phyloP scores from a whole-genome alignment of 768 basidiomycete species.

The Lepiota venenata region DNA sequence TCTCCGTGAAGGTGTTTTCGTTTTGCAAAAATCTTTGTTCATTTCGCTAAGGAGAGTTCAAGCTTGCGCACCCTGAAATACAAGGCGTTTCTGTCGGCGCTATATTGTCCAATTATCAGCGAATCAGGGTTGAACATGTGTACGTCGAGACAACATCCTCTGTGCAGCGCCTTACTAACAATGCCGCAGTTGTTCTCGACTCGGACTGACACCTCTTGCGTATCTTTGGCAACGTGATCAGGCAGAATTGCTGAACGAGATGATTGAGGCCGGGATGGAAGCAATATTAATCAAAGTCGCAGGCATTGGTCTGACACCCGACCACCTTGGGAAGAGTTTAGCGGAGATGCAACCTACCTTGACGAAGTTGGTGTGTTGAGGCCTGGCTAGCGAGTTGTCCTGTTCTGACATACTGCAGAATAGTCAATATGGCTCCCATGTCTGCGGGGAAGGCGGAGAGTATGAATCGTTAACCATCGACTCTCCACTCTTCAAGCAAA shows the following conservation, averaged over 20 bases:
- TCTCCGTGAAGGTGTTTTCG: conserved; percentile 65
- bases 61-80: conserved; percentile 68
- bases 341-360: conserved; percentile 72
- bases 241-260: conserved; percentile 77
- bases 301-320: conserved; percentile 78
- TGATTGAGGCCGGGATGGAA: conserved; percentile 77
- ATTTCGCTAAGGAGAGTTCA: conserved; percentile 2
- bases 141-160: conserved; percentile 35
- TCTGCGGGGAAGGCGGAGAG: conserved; percentile 98
- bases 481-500: conserved; percentile 81
- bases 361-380: conserved; percentile 56
- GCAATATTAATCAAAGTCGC: conserved; percentile 94
- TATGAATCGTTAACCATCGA: conserved; percentile 94
- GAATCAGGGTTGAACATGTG: conserved; percentile 98
- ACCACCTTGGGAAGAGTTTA: conserved; percentile 79
- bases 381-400: background rate
- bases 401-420: conserved; percentile 44
- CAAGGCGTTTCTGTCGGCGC: conserved; percentile 92
- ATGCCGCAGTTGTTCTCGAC: conserved; percentile 64
- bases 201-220: conserved; percentile 74
- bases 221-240: conserved; percentile 97
- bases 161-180: background rate
- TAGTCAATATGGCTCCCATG: conserved; percentile 79
- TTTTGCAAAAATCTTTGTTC: background rate
- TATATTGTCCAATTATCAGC: conserved; percentile 96